Percentiles rank a stretch among this genome's conserved stretches.
Evolutionary conservation across 169 alveolate genomes (phyloP).

Genomic region (Plasmodium relictum): DNA sequence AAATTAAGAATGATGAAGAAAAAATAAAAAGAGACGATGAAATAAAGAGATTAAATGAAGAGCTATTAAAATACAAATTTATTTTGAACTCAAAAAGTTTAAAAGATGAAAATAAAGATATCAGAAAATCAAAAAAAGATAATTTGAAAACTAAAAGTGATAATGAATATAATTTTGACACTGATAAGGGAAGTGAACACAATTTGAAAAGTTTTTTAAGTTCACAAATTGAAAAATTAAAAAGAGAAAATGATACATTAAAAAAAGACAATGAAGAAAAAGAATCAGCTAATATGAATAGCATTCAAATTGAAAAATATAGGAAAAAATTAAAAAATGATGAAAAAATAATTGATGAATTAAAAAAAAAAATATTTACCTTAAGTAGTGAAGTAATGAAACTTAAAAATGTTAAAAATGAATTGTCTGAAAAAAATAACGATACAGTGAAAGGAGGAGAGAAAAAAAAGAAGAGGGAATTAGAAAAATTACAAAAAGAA

Average conservation of each 20-base stretch:
- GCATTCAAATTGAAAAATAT: background rate
- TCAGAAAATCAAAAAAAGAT: background rate
- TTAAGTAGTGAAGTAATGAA: conserved; percentile 38
- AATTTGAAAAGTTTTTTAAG: conserved; percentile 39
- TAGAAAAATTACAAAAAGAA: conserved; percentile 9
- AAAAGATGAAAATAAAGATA: background rate
- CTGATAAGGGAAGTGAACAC: conserved; percentile 21
- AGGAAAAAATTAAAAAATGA: conserved; percentile 22
- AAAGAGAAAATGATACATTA: background rate
- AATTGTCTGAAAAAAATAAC: conserved; percentile 19
- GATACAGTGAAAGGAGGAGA: background rate
- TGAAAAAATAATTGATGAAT: conserved; percentile 19
- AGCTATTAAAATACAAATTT: conserved; percentile 11
- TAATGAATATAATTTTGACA: conserved; percentile 38
- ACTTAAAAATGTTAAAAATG: conserved; percentile 58
- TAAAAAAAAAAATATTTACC: conserved; percentile 31
- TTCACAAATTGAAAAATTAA: conserved; percentile 17
- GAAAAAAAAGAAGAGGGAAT: conserved; percentile 14
- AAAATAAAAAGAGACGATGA: conserved; percentile 6
- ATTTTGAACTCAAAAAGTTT: background rate
- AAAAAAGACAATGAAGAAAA: conserved; percentile 26
- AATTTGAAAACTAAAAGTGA: background rate
- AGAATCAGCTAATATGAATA: background rate
- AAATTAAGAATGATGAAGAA: conserved; percentile 16
- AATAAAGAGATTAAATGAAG: conserved; percentile 5